phyloP scores from a whole-genome alignment of 208 protist genomes.

The Tetramitus jugosus region DNA sequence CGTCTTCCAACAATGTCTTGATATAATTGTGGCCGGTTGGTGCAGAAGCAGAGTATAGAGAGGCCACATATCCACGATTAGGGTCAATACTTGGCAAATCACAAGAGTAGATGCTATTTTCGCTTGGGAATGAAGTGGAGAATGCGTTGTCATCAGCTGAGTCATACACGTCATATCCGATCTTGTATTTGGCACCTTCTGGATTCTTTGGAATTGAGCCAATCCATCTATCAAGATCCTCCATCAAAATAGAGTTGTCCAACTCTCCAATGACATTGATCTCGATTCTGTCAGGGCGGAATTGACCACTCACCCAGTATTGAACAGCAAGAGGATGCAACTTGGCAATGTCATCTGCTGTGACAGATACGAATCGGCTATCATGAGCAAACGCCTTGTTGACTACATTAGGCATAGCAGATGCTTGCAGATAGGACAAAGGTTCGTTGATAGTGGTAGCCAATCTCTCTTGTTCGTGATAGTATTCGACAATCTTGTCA shows the following conservation, averaged over 20 bases:
- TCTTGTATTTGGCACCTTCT: neutral
- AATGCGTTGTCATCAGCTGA: neutral
- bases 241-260: neutral
- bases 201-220: neutral
- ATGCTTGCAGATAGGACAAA: no score
- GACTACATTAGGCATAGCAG: neutral
- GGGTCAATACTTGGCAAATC: neutral
- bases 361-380: neutral
- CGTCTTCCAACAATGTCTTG: neutral
- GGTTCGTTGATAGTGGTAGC: no score
- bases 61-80: neutral
- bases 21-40: neutral
- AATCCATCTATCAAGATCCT: neutral
- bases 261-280: slow-evolving; percentile 1
- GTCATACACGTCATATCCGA: neutral
- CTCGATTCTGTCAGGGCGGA: neutral
- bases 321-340: neutral
- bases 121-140: neutral
- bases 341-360: neutral
- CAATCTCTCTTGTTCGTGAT: no score
- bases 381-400: no score
- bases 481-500: neutral
- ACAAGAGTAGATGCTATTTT: neutral
- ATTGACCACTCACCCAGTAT: neutral
- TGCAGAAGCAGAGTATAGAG: neutral